phyloP scores from a whole-genome alignment of 2,329 filamentous ascomycete genomes.

The Fusarium sp. region DNA sequence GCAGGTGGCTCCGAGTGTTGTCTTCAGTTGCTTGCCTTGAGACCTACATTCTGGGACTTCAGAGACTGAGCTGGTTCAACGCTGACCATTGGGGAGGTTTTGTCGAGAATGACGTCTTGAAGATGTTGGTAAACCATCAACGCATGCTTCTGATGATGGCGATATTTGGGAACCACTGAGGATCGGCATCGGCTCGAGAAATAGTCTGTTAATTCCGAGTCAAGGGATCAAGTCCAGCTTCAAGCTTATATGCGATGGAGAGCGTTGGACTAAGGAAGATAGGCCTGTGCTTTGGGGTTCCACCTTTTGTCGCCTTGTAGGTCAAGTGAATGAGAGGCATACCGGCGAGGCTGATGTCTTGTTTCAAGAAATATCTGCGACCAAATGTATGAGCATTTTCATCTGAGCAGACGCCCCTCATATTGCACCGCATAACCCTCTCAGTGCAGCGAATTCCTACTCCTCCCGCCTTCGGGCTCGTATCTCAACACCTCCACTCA shows the following conservation, averaged over 20 bases:
- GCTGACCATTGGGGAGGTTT: not conserved
- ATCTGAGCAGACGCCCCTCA: not conserved
- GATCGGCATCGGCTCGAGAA: too few relatives aligned
- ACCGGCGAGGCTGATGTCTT: not conserved
- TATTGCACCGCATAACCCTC: rapidly evolving
- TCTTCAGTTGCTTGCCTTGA: too few relatives aligned
- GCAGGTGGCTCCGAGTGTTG: too few relatives aligned
- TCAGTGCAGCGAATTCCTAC: rapidly evolving
- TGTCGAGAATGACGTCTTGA: not conserved
- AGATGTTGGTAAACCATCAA: not conserved
- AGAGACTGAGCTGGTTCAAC: not conserved
- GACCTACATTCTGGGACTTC: rapidly evolving
- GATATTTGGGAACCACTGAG: too few relatives aligned
- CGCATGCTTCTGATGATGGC: too few relatives aligned
- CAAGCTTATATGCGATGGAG: too few relatives aligned
- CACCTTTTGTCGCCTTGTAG: not conserved
- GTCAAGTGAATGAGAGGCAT: not conserved
- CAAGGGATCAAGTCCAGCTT: not conserved
- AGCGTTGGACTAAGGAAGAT: too few relatives aligned
- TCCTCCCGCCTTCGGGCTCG: rapidly evolving
- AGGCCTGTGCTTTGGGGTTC: too few relatives aligned
- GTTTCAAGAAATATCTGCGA: rapidly evolving
- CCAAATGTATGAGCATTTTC: rapidly evolving
- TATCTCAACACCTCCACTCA: not conserved
- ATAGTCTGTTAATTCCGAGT: not conserved